Percentiles rank a stretch among this genome's conserved stretches.
Conservation (phyloP, 257 asterid genomes). For the Lithospermum erythrorhizon region DNA sequence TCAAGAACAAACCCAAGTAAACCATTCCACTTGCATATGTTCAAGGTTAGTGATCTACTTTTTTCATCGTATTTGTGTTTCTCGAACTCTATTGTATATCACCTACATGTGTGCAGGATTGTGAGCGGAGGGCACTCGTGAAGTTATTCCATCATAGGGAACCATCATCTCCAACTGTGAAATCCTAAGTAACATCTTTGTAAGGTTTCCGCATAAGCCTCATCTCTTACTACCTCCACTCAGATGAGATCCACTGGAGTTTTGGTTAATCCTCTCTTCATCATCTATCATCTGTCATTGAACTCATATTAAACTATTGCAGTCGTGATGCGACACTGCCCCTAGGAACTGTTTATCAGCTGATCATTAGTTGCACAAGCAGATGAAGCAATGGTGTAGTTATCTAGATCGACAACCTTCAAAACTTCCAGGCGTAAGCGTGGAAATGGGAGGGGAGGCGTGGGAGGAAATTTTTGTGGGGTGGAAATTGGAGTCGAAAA, state of each 20-base stretch:
- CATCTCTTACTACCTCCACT: background rate
- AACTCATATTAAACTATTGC: background rate
- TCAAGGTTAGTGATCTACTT: slow-evolving; percentile 40
- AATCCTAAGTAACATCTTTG: slow-evolving; percentile 5
- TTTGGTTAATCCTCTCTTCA: background rate
- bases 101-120: slow-evolving; percentile 19
- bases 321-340: background rate
- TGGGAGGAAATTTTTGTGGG: background rate
- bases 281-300: background rate
- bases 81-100: background rate
- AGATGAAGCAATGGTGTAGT: background rate
- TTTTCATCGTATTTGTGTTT: background rate
- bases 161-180: slow-evolving; percentile 10
- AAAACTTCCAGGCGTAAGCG: background rate
- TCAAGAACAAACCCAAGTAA: slow-evolving; percentile 56
- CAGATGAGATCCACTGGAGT: background rate
- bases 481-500: background rate
- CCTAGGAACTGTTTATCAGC: background rate
- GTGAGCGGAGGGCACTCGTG: slow-evolving; percentile 34
- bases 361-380: background rate
- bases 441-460: background rate
- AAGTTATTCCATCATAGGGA: slow-evolving; percentile 37
- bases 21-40: slow-evolving; percentile 60
- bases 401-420: background rate
- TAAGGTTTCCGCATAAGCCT: background rate